Conservation (phyloP, 225 moss, liverwort and hornwort genomes). For the Bryoerythrophyllum caledonicum region DNA sequence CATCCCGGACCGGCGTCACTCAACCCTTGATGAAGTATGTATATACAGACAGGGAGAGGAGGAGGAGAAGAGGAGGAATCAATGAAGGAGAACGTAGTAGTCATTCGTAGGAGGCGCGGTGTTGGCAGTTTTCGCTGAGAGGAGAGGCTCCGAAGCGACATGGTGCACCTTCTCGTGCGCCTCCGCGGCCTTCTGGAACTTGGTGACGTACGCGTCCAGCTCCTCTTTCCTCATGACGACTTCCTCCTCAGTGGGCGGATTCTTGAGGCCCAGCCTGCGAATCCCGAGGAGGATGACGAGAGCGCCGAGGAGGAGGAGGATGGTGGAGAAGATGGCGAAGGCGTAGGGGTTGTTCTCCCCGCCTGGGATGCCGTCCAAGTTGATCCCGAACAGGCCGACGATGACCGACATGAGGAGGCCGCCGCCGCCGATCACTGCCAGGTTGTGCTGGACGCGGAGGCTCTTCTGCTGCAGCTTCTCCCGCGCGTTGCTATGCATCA, state of each 20-base stretch:
- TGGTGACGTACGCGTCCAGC: conserved; percentile 58
- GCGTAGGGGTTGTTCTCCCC: conserved; percentile 32
- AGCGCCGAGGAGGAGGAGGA: conserved; percentile 43
- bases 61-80: not conserved
- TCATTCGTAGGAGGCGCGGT: not conserved
- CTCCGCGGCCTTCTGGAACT: conserved; percentile 66
- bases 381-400: conserved; percentile 79
- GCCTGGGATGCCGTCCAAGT: conserved; percentile 78
- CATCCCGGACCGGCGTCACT: conserved; percentile 2
- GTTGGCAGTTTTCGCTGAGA: conserved; percentile 2
- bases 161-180: conserved; percentile 67
- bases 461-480: conserved; percentile 71
- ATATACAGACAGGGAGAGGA: conserved; percentile 26
- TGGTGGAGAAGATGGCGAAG: conserved; percentile 41
- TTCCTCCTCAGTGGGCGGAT: conserved; percentile 51
- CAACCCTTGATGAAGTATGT: conserved; percentile 23
- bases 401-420: conserved; percentile 67
- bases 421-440: conserved; percentile 67
- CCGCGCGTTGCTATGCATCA: conserved; percentile 67
- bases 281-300: conserved; percentile 47
- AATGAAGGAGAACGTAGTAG: conserved; percentile 27
- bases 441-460: conserved; percentile 70
- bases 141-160: conserved; percentile 4
- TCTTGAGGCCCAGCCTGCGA: conserved; percentile 50
- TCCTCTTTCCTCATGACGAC: conserved; percentile 59